phyloP scores from a whole-genome alignment of 257 asterid species.

The Scutellaria baicalensis region DNA sequence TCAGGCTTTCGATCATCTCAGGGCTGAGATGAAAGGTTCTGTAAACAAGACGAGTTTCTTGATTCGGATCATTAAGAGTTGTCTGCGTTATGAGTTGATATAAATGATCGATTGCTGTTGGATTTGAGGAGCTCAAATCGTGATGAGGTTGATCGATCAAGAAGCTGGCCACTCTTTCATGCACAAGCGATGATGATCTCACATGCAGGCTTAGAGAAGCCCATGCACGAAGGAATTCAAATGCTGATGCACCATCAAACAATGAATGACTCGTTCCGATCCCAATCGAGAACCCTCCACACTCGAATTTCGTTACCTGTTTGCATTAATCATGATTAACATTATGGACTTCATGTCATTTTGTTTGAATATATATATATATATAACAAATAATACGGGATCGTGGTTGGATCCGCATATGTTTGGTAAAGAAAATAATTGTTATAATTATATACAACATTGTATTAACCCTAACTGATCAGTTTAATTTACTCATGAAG shows the following conservation, averaged over 20 bases:
- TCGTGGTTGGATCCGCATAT: too few species aligned
- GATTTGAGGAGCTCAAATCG: not conserved
- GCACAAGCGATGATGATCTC: constrained; percentile 15
- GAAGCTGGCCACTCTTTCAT: too few species aligned
- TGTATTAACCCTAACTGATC: not conserved
- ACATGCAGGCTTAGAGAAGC: constrained; percentile 16
- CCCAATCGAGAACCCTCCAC: constrained; percentile 26
- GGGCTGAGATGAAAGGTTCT: constrained; percentile 14
- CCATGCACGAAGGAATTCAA: constrained; percentile 25
- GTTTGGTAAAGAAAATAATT: too few species aligned
- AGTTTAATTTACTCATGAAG: not conserved
- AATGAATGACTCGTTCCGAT: constrained; percentile 21
- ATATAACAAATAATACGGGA: too few species aligned
- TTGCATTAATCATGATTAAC: too few species aligned
- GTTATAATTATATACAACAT: too few species aligned
- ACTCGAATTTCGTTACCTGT: constrained; percentile 21
- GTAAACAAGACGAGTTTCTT: not conserved
- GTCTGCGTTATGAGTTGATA: constrained; percentile 13
- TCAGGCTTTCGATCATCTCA: constrained; percentile 7
- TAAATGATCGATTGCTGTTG: constrained; percentile 23
- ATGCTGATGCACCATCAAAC: constrained; percentile 22
- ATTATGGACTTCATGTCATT: too few species aligned
- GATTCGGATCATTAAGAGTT: not conserved
- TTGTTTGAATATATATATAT: too few species aligned
- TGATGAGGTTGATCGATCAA: not conserved